Evolutionary conservation across 495 filamentous ascomycete genomes (phyloP), one percentile per base, ranked within the genome.

Genomic region (Penicillium taxi): DNA sequence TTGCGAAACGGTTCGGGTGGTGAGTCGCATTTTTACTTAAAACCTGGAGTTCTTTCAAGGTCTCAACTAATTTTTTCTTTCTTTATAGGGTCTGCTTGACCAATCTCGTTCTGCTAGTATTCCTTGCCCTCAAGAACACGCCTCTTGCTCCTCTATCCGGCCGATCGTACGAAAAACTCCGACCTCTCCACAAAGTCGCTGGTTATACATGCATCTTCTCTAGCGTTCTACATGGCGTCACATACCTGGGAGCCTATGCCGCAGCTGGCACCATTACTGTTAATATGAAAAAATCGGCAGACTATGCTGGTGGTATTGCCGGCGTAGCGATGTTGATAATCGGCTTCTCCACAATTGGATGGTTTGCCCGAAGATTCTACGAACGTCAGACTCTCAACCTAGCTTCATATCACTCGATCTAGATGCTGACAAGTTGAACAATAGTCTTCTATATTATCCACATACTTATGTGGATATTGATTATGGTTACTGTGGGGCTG

Each of bases 81-180:
- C 9, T 5, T 33, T n/a, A 36, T 44, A 79, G 76, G 75, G 58
- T 79, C 52, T 55, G 66, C 2, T 48, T 75, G 4, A 59, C 47
- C 22, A 81, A 79, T 41, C 44, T 75, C 35, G 63, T 56, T 11
- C 56, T 81, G 17, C 59, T 77, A 17, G 65, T 77, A 9, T 78
- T 80, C 33, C 60, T 81, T 17, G 69, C 72, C 2, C 56, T 81
- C 37, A 77, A 74, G 38, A 78, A 80, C 45, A 79, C 74, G 0
- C 77, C 77, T 20, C 46, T 81, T 13, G 70, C 74, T 19, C 60
- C 70, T 21, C 42, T 81, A 16, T 73, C 70, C 7, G 69, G 70
- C 12, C 71, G 72, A 30, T 78, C 75, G 6, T 79, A 81, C 47
- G 77, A 81, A 39, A 57, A 70, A 13, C 64, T 81, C 21, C 79